A percentile compares a stretch with the other conserved stretches of the same genome.
These are phyloP conservation scores for Fusarium armeniacum DNA, from an alignment of 2,329 filamentous ascomycete species.

Conservation along the genomic window DNA sequence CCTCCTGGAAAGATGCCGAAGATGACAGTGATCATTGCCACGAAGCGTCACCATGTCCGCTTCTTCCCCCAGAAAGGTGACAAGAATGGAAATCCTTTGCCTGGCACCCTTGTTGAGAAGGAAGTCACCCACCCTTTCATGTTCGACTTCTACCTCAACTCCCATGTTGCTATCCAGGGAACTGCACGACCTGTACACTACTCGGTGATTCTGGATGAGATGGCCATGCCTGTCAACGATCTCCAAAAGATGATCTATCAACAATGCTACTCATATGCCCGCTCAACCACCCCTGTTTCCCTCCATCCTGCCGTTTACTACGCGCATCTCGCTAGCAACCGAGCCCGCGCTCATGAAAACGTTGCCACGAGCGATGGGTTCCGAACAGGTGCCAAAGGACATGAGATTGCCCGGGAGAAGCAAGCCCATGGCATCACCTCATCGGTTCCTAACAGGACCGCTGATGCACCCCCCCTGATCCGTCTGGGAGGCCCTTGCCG, in stretches of 20 bases:
- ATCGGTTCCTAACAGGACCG: constrained; percentile 39
- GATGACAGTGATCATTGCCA: constrained; percentile 88
- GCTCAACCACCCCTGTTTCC: constrained; percentile 93
- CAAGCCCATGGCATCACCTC: constrained; percentile 57
- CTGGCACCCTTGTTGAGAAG: constrained; percentile 87
- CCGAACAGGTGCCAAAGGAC: constrained; percentile 60
- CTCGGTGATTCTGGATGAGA: constrained; percentile 88
- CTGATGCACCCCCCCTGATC: constrained; percentile 52
- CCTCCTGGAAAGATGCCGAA: constrained; percentile 64
- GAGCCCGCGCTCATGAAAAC: constrained; percentile 81
- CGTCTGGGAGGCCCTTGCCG: constrained; percentile 49
- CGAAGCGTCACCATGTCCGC: constrained; percentile 94
- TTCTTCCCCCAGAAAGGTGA: constrained; percentile 85
- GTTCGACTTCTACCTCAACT: constrained; percentile 83
- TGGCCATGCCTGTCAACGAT: constrained; percentile 73
- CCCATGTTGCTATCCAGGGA: constrained; percentile 85
- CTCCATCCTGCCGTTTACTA: constrained; percentile 94
- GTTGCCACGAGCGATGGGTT: constrained; percentile 61
- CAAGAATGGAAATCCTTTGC: constrained; percentile 83
- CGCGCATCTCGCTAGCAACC: constrained; percentile 87
- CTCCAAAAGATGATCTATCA: constrained; percentile 93
- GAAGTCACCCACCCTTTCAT: constrained; percentile 93
- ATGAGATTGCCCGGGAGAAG: constrained; percentile 57
- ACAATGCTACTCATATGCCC: constrained; percentile 92
- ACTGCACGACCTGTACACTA: constrained; percentile 95